Base-by-base conservation (phyloP, 768 basidiomycete genomes). In the Flagelloscypha sp. region DNA sequence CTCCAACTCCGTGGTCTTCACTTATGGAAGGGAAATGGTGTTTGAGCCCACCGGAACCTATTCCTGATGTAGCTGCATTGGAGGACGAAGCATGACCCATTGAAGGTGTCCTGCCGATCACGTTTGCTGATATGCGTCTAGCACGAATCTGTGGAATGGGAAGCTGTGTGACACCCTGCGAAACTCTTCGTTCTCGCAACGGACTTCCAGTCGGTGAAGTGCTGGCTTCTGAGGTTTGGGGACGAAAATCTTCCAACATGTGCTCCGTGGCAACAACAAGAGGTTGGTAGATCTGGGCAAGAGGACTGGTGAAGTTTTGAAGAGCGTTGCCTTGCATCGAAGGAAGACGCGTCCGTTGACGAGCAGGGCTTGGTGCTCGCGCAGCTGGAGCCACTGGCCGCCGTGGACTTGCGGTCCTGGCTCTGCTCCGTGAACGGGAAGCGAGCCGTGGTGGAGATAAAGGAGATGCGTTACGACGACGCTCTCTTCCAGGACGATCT, bases 281-380 rank as follows among this genome's bases (percentile, higher is more conserved):
- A 9, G 84, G 81, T 37, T 79, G 79, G 51, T 73, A 88, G 10
- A 84, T 62, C 50, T 84, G 82, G 2, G 82, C 82, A 3, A 88
- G 65, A 11, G 86, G 84, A 48, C 79, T 81, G 7, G 63, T 49
- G 20, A 63, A 61, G 32, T 56, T 63, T 12, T 68, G 66, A 2
- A 55, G 45, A 12, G 48, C 41, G n/a, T n/a, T n/a, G n/a, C n/a
- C n/a, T n/a, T n/a, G n/a, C n/a, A n/a, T n/a, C n/a, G n/a, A n/a
- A n/a, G 15, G n/a, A n/a, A n/a, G n/a, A n/a, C n/a, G n/a, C n/a
- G n/a, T n/a, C n/a, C n/a, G n/a, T n/a, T n/a, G n/a, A n/a, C n/a
- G n/a, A n/a, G n/a, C n/a, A n/a, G n/a, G n/a, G n/a, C n/a, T n/a
- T n/a, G n/a, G n/a, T n/a, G n/a, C n/a, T n/a, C n/a, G n/a, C n/a